phyloP scores from a whole-genome alignment of 179 eudicot genomes.

The Drosera spatulata region DNA sequence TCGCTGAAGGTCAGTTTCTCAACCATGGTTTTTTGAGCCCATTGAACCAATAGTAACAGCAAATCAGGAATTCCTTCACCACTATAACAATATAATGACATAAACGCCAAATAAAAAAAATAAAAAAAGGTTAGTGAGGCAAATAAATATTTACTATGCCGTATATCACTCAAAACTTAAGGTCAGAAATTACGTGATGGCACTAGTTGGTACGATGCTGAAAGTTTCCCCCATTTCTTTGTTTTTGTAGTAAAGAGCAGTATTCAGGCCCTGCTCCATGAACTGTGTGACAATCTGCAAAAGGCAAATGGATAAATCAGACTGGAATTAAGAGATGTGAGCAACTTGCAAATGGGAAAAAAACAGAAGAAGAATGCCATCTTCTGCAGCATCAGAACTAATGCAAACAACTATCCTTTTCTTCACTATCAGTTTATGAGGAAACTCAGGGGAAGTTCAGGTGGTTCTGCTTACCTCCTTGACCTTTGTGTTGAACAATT shows the following conservation, averaged over 20 bases:
- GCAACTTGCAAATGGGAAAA: not conserved
- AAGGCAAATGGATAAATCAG: not conserved
- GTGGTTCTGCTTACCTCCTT: conserved; percentile 30
- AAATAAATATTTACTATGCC: not conserved
- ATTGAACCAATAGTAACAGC: conserved; percentile 58
- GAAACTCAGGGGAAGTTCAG: too few species aligned
- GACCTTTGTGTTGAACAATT: conserved; percentile 64
- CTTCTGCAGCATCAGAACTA: too few species aligned
- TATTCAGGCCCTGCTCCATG: conserved; percentile 84
- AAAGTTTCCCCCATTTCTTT: conserved; percentile 87
- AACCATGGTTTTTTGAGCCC: conserved; percentile 87
- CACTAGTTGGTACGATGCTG: conserved; percentile 90
- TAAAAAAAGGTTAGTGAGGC: not conserved
- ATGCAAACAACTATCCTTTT: too few species aligned
- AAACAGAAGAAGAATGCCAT: not conserved
- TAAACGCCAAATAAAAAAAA: conserved; percentile 2
- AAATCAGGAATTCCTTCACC: conserved; percentile 95
- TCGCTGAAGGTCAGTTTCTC: conserved; percentile 71
- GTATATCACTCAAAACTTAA: not conserved
- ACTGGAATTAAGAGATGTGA: not conserved
- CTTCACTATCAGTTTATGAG: too few species aligned
- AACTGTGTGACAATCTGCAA: conserved; percentile 69
- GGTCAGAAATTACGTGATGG: conserved; percentile 55
- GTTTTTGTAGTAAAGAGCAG: conserved; percentile 81
- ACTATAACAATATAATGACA: conserved; percentile 21